Evolutionary conservation across 306 rosid genomes (phyloP).

Genomic region (Dalbergia cultrata): DNA sequence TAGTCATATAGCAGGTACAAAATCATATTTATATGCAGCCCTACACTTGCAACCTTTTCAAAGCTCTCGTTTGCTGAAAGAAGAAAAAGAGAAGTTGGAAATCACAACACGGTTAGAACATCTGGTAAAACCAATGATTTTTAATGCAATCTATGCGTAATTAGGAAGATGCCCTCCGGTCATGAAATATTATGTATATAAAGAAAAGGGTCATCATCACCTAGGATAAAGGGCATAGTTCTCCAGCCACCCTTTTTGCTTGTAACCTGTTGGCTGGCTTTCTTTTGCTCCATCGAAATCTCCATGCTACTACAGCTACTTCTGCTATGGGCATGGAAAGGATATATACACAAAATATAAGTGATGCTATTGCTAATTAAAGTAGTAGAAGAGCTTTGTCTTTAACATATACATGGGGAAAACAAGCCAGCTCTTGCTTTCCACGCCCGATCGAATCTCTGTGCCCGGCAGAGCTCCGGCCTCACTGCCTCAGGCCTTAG

Average conservation of each 20-base stretch:
- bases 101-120: conserved; percentile 11
- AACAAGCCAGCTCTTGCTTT: conserved; percentile 35
- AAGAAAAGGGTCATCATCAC: conserved; percentile 52
- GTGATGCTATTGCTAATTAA: conserved; percentile 7
- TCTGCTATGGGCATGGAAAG: conserved; percentile 26
- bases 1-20: conserved; percentile 61
- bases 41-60: conserved; percentile 76
- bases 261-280: conserved; percentile 40
- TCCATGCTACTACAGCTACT: conserved; percentile 49
- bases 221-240: conserved; percentile 87
- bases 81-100: neutral
- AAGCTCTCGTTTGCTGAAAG: conserved; percentile 79
- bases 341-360: conserved; percentile 16
- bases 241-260: conserved; percentile 72
- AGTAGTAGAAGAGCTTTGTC: conserved; percentile 18
- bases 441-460: neutral
- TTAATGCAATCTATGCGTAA: neutral
- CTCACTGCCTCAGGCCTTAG: conserved; percentile 18
- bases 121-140: conserved; percentile 6
- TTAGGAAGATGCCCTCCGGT: conserved; percentile 10
- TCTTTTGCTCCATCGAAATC: conserved; percentile 51
- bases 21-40: conserved; percentile 77
- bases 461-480: neutral
- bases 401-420: conserved; percentile 34
- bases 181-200: neutral